Percentiles rank a stretch among this genome's conserved stretches.
phyloP scores from a whole-genome alignment of 257 asterid genomes.

The Vinca minor region DNA sequence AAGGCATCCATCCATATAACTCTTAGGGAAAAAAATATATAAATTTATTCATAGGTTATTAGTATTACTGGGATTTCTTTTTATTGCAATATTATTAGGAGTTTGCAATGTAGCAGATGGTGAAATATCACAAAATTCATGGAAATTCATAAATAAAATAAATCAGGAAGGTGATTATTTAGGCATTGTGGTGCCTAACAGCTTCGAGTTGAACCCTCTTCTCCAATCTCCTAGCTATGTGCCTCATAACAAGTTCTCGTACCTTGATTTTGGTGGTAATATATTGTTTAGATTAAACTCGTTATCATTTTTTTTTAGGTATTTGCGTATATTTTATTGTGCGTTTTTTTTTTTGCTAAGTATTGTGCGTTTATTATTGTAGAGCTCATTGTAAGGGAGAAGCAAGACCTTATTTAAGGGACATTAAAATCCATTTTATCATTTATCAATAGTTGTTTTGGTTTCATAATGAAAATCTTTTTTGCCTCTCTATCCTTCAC shows the following conservation, averaged over 20 bases:
- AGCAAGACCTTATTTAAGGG: too few relatives aligned
- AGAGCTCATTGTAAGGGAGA: too few relatives aligned
- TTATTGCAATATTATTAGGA: neutral
- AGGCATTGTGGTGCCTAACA: constrained; percentile 21
- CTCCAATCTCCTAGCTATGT: constrained; percentile 21
- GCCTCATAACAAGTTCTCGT: constrained; percentile 6
- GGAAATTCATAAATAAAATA: constrained; percentile 4
- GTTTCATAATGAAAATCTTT: too few relatives aligned
- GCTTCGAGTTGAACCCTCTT: constrained; percentile 21
- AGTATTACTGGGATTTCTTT: constrained; percentile 2
- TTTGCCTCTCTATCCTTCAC: too few relatives aligned
- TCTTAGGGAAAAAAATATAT: neutral
- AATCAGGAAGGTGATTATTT: constrained; percentile 20
- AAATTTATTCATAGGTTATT: neutral
- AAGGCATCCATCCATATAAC: neutral
- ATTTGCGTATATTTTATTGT: too few relatives aligned
- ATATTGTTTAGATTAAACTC: too few relatives aligned
- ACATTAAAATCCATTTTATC: too few relatives aligned
- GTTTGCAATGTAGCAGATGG: neutral
- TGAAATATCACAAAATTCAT: constrained; percentile 8
- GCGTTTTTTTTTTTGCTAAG: too few relatives aligned
- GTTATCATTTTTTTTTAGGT: too few relatives aligned
- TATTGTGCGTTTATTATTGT: too few relatives aligned
- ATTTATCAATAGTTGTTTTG: too few relatives aligned
- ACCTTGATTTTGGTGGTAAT: constrained; percentile 25